phyloP scores from a whole-genome alignment of 257 asterid genomes.

The Coffea canephora region DNA sequence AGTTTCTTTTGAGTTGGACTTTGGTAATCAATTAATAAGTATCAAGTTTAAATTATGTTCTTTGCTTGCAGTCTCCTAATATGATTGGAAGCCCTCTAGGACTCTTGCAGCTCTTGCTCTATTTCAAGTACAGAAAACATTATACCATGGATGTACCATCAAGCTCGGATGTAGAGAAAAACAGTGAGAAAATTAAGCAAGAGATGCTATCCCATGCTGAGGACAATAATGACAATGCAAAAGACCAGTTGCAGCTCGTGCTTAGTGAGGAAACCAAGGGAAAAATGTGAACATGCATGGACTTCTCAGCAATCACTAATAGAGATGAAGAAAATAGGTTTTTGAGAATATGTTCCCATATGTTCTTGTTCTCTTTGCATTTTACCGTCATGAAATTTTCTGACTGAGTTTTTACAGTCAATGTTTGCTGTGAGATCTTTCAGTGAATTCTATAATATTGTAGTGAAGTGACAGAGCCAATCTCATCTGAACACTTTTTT shows the following conservation, averaged over 20 bases:
- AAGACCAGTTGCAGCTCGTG: background rate
- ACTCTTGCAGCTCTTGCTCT: constrained; percentile 60
- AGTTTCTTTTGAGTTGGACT: background rate
- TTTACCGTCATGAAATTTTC: no score
- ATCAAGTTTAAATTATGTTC: background rate
- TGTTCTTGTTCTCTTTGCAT: no score
- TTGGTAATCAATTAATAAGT: background rate
- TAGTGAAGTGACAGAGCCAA: no score
- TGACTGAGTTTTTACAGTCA: no score
- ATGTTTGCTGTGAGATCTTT: no score
- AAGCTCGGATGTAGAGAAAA: constrained; percentile 40
- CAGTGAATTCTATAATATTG: no score
- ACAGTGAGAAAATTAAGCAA: background rate
- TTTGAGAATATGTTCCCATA: no score
- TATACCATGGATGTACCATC: constrained; percentile 24
- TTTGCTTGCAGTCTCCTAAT: constrained; percentile 58
- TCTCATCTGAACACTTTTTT: no score
- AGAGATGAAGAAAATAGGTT: no score
- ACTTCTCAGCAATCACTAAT: no score
- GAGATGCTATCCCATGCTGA: background rate
- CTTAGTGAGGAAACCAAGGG: background rate
- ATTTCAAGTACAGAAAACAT: constrained; percentile 58
- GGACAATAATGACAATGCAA: background rate
- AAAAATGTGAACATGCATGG: background rate
- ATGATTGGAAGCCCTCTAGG: constrained; percentile 70